Base-by-base conservation (phyloP, 805 yeast species). In the Metschnikowia vanudenii region DNA sequence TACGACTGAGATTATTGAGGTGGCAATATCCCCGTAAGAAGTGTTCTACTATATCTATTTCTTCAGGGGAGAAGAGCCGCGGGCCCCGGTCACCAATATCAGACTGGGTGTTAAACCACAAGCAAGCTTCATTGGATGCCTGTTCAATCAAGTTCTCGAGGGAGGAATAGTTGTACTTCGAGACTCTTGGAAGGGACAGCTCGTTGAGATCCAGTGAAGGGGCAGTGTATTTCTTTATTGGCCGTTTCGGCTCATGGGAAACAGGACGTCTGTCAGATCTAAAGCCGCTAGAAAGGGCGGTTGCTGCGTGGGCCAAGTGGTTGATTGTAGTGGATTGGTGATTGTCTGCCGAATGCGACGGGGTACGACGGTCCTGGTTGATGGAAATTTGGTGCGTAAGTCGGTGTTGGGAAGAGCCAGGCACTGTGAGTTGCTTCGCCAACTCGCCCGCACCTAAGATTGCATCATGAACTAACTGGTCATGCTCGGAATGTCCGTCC, bases 1-100 rank as follows among this genome's bases (percentile, higher is more conserved):
- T 78, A 44, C 89, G 71, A 8, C 82, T 75, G 63, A 88, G 69
- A 26, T 76, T 75, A 58, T 85, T 75, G 52, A 84, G 75, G 37
- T 69, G 74, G 55, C 87, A 81, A 60, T 87, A 92, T 17, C 84
- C 84, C 13, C 70, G 66, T 50, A 91, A 80, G 57, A 87, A 89
- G 45, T 77, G 76, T 47, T 88, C 92, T 51, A 91, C 79, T 0
- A 88, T 86, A 17, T 69, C 75, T 14, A 71, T 75, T 64, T 91
- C 98, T 41, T 81, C 86, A 19, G 64, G 67, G 1, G 85, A 71
- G 58, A 88, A 88, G 8, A 64, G 56, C 18, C 75, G 54, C 3
- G 76, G 73, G 2, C 75, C 74, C 40, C 50, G 50, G 12, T 39
- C 54, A 28, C 55, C 52, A 20, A 46, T 20, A 24, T 55, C 53